phyloP scores from a whole-genome alignment of 139 green algal species.

The Parachlorella kessleri region DNA sequence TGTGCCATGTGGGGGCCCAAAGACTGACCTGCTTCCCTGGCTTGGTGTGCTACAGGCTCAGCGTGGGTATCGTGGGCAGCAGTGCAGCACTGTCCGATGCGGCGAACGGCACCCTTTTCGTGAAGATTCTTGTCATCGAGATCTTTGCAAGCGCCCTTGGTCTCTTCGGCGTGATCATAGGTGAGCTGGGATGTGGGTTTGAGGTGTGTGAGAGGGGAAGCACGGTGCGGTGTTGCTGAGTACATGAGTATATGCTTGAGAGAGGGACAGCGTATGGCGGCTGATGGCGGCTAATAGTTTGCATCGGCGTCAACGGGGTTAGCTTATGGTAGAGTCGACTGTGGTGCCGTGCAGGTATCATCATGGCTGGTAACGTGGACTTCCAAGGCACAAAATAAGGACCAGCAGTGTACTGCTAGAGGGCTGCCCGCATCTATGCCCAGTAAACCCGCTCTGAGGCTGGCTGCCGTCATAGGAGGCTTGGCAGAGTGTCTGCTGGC shows the following conservation, averaged over 20 bases:
- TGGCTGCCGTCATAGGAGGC: too few species aligned
- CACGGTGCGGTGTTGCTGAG: background rate
- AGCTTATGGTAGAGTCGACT: too few species aligned
- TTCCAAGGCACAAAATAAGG: slow-evolving; percentile 27
- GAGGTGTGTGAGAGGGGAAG: background rate
- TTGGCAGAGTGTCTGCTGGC: too few species aligned
- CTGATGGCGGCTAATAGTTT: too few species aligned
- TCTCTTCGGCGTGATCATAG: slow-evolving; percentile 95
- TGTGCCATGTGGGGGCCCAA: too few species aligned
- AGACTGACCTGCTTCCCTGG: too few species aligned
- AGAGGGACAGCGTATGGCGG: too few species aligned
- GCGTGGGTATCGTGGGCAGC: slow-evolving; percentile 98
- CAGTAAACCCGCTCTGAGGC: background rate
- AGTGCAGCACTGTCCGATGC: slow-evolving; percentile 96
- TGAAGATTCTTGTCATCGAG: slow-evolving; percentile 99
- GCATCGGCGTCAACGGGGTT: too few species aligned
- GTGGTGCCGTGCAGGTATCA: slow-evolving; percentile 23
- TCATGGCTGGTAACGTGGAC: slow-evolving; percentile 43
- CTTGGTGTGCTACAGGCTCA: slow-evolving; percentile 92
- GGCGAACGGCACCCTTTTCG: slow-evolving; percentile 97
- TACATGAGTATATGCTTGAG: too few species aligned
- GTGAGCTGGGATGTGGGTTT: background rate
- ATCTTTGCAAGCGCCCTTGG: slow-evolving; percentile 98
- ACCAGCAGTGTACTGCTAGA: too few species aligned
- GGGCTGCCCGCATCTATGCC: too few species aligned